These are phyloP conservation scores for Lyophyllum shimeji DNA, from an alignment of 768 basidiomycete species.

Conservation along the genomic window DNA sequence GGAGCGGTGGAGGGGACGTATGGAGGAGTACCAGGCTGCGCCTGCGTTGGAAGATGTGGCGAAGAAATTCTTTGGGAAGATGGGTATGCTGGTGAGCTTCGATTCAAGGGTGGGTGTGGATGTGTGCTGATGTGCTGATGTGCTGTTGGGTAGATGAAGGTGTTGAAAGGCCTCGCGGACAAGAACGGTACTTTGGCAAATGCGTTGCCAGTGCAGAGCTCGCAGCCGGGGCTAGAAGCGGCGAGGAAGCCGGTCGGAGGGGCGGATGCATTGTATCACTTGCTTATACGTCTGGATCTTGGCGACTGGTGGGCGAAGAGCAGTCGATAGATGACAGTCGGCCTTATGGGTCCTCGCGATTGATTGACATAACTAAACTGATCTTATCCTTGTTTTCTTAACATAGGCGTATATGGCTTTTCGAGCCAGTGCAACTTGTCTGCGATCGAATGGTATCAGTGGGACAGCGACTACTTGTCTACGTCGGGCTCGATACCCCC, in stretches of 20 bases:
- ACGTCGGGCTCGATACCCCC: slow-evolving; percentile 31
- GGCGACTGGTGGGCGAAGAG: slow-evolving; percentile 56
- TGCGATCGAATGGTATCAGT: neutral
- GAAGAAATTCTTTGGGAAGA: slow-evolving; percentile 51
- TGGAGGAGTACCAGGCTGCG: slow-evolving; percentile 69
- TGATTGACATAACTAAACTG: neutral
- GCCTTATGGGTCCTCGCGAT: neutral
- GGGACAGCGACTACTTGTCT: neutral
- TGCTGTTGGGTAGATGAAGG: slow-evolving; percentile 42
- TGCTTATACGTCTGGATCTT: slow-evolving; percentile 53
- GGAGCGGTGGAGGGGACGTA: slow-evolving; percentile 49
- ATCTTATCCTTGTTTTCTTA: neutral
- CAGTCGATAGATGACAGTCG: slow-evolving; percentile 5
- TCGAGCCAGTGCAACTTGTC: no score
- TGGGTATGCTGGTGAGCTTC: slow-evolving; percentile 55
- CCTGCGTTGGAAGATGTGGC: slow-evolving; percentile 54
- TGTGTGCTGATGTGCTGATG: slow-evolving; percentile 5
- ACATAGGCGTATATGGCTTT: no score
- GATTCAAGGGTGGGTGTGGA: neutral
- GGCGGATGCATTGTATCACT: slow-evolving; percentile 50
- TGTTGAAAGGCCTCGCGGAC: slow-evolving; percentile 56
- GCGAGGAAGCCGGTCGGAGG: slow-evolving; percentile 44
- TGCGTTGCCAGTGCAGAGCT: slow-evolving; percentile 20
- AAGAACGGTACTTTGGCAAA: slow-evolving; percentile 35
- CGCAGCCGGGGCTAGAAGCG: slow-evolving; percentile 25